Percentiles rank a stretch among this genome's conserved stretches.
phyloP scores from a whole-genome alignment of 2,329 filamentous ascomycete species.

The Botrytis sinoallii region DNA sequence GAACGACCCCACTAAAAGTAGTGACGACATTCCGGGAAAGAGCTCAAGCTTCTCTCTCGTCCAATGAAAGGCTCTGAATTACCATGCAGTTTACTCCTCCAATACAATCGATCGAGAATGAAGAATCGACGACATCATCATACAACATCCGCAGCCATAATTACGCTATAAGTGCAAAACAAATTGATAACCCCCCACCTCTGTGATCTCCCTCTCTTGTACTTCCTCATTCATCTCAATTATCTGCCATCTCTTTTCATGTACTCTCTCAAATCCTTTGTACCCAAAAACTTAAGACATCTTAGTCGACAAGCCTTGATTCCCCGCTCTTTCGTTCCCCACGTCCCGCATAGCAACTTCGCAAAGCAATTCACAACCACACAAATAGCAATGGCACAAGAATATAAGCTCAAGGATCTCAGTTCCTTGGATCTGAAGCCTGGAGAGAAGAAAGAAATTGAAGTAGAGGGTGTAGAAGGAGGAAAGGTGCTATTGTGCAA shows the following conservation, averaged over 20 bases:
- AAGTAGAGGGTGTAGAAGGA: slow-evolving; percentile 83
- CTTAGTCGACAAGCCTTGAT: slow-evolving; percentile 19
- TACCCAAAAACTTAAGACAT: slow-evolving; percentile 9
- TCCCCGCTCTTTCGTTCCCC: slow-evolving; percentile 23
- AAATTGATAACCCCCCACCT: slow-evolving; percentile 1
- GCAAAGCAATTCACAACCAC: slow-evolving; percentile 23
- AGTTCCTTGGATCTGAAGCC: slow-evolving; percentile 70
- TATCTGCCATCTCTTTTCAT: slow-evolving; percentile 9
- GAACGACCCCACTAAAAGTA: neutral
- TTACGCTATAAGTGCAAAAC: neutral
- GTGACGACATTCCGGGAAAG: neutral
- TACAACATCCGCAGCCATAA: neutral
- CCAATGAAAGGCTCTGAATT: slow-evolving; percentile 11
- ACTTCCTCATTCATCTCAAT: neutral
- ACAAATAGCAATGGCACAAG: slow-evolving; percentile 42
- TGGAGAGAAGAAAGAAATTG: slow-evolving; percentile 81
- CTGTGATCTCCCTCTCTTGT: neutral
- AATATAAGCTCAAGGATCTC: slow-evolving; percentile 74
- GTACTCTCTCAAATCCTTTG: slow-evolving; percentile 9
- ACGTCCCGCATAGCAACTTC: slow-evolving; percentile 11
- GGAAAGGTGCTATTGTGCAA: slow-evolving; percentile 87
- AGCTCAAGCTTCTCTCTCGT: neutral
- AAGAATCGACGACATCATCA: slow-evolving; percentile 11
- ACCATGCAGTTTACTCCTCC: neutral
- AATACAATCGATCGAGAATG: neutral